phyloP scores from a whole-genome alignment of 2,329 filamentous ascomycete species.

The Diaporthe destruens region DNA sequence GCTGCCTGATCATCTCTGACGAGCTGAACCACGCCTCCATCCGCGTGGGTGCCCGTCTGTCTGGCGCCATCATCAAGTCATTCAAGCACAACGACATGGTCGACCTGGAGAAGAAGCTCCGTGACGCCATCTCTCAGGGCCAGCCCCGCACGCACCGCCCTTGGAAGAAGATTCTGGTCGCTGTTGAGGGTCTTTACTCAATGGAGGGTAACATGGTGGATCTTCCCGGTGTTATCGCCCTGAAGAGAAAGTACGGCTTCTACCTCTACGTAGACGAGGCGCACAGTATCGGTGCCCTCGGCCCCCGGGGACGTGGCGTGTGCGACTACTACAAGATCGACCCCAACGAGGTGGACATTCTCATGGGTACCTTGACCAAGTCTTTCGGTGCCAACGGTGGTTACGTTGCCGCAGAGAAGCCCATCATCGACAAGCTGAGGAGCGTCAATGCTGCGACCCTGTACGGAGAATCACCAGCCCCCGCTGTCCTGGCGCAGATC shows the following conservation, averaged over 20 bases:
- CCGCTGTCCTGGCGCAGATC: constrained; percentile 92
- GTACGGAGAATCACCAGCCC: constrained; percentile 88
- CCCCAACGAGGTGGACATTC: constrained; percentile 87
- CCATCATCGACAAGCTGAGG: constrained; percentile 92
- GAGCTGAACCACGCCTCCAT: constrained; percentile 99
- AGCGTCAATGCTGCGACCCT: constrained; percentile 87
- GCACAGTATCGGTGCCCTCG: constrained; percentile 93
- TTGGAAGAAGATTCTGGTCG: constrained; percentile 99
- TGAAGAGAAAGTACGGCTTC: constrained; percentile 98
- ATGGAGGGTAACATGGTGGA: constrained; percentile 99
- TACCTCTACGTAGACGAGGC: constrained; percentile 96
- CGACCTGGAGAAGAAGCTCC: constrained; percentile 85
- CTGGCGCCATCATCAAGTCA: constrained; percentile 92
- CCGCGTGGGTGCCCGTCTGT: constrained; percentile 92
- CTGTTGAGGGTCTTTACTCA: constrained; percentile 96
- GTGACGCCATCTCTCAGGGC: constrained; percentile 94
- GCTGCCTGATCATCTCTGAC: constrained; percentile 94
- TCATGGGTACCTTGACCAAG: constrained; percentile 99
- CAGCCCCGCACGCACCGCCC: constrained; percentile 98
- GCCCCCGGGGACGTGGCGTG: constrained; percentile 88
- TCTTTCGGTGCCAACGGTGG: constrained; percentile 98
- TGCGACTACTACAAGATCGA: constrained; percentile 98
- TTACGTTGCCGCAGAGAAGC: constrained; percentile 90
- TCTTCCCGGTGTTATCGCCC: constrained; percentile 85
- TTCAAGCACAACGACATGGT: constrained; percentile 98